phyloP scores from a whole-genome alignment of 1,284 basidiomycete genomes.

The Papiliotrema terrestris region DNA sequence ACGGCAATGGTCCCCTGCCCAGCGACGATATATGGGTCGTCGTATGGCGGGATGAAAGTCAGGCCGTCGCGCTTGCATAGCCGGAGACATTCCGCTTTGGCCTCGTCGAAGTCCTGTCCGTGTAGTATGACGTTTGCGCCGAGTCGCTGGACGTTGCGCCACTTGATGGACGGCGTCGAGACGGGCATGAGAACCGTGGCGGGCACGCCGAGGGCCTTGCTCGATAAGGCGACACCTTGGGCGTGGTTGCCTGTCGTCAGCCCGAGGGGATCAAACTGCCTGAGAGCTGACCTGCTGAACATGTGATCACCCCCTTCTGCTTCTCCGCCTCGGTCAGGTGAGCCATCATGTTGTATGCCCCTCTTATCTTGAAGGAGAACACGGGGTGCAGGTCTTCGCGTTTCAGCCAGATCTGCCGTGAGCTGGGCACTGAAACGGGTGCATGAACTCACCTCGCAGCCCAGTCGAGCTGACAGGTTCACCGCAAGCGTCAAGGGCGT shows the following conservation, averaged over 20 bases:
- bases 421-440: background rate
- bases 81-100: constrained; percentile 88
- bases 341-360: constrained; percentile 99
- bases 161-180: constrained; percentile 94
- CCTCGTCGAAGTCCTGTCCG: constrained; percentile 92
- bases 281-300: constrained; percentile 80
- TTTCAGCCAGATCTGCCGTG: constrained; percentile 75
- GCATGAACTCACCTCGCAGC: constrained; percentile 59
- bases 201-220: constrained; percentile 77
- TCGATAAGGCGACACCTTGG: constrained; percentile 95
- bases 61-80: constrained; percentile 74
- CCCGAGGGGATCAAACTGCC: background rate
- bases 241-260: constrained; percentile 82
- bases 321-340: constrained; percentile 80
- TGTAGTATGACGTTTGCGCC: constrained; percentile 93
- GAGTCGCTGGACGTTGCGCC: constrained; percentile 84
- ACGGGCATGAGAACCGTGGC: constrained; percentile 98
- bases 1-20: constrained; percentile 95
- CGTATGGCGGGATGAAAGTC: constrained; percentile 93
- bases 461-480: constrained; percentile 80
- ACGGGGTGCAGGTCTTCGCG: constrained; percentile 97
- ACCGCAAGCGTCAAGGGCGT: constrained; percentile 85
- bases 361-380: constrained; percentile 97
- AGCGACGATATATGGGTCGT: constrained; percentile 94
- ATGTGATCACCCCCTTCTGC: constrained; percentile 97